Evolutionary conservation across 2,329 filamentous ascomycete genomes (phyloP), one percentile per base, ranked within the genome.

Genomic region (Cryphonectria radicalis): DNA sequence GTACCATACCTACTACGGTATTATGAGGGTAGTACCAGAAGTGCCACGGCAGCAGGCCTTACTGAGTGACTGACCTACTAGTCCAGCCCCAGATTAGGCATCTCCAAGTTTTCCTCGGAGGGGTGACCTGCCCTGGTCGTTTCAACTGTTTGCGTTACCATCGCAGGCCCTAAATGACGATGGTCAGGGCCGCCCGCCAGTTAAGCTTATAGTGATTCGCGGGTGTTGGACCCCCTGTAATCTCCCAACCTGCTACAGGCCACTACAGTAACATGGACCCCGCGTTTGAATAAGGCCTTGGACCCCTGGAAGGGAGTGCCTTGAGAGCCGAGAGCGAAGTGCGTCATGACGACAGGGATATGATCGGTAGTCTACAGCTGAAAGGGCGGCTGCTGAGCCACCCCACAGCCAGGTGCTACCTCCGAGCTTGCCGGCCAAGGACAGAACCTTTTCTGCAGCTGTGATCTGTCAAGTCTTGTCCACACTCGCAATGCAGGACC

Each of bases 131-230:
- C 55, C 55, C 13, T 35, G 5, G 55, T n/a, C 32, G 57, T 62
- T 32, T 37, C 57, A 32, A n/a, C 59, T 62, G 55, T 59, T 59
- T 59, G 55, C 55, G 55, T 59, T 50, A 50, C 46, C n/a, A 50
- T 50, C 19, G 46, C 22, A 32, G 55, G 55, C 55, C n/a, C 22
- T n/a, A 35, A 62, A 62, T 62, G 59, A 62, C 59, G 59, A 62
- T 40, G 59, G 35, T 40, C 17, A 35, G 10, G 32, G 35, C 35
- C 32, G 35, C 32, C 22, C 22, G 17, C 59, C 19, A n/a, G 19
- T 62, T 40, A 59, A 59, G 55, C 55, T 62, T 37, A 62, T 62
- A 40, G 59, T 22, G 59, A 62, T 40, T 35, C n/a, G 57, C 57
- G 10, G 57, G 57, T 37, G 7, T 22, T 37, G 14, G 14, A 32